A percentile compares a stretch with the other conserved stretches of the same genome.
phyloP scores from a whole-genome alignment of 164 flowering plant genomes.

The Chimonanthus salicifolius region DNA sequence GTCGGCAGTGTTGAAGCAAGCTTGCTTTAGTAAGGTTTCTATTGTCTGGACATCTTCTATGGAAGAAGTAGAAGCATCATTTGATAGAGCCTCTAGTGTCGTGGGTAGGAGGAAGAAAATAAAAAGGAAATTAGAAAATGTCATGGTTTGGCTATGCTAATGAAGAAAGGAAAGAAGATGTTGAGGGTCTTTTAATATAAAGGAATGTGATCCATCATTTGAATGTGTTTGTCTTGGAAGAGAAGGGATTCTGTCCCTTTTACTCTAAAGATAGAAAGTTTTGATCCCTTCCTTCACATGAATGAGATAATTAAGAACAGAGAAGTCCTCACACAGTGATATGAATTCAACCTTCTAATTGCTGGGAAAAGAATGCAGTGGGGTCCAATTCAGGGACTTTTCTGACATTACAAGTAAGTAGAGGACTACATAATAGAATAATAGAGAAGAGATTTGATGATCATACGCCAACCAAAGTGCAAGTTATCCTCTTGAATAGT shows the following conservation, averaged over 20 bases:
- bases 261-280: neutral
- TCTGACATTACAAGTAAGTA: neutral
- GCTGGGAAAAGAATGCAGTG: neutral
- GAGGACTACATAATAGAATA: neutral
- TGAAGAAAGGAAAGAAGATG: neutral
- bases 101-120: constrained; percentile 22
- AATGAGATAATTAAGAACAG: neutral
- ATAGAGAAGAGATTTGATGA: neutral
- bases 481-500: neutral
- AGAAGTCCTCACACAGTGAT: neutral
- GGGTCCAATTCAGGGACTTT: neutral
- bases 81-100: constrained; percentile 13
- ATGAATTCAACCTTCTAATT: too few relatives aligned
- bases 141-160: constrained; percentile 11
- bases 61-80: constrained; percentile 4
- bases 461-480: neutral
- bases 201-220: neutral
- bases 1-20: constrained; percentile 37
- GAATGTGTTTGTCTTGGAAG: constrained; percentile 1
- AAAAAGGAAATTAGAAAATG: constrained; percentile 14
- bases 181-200: neutral
- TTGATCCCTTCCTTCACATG: neutral
- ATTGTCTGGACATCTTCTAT: constrained; percentile 13
- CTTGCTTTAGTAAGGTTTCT: constrained; percentile 33
- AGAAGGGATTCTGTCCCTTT: constrained; percentile 1